Conservation (phyloP, 108 stramenopile genomes). For the Fragilariopsis cylindrus region DNA sequence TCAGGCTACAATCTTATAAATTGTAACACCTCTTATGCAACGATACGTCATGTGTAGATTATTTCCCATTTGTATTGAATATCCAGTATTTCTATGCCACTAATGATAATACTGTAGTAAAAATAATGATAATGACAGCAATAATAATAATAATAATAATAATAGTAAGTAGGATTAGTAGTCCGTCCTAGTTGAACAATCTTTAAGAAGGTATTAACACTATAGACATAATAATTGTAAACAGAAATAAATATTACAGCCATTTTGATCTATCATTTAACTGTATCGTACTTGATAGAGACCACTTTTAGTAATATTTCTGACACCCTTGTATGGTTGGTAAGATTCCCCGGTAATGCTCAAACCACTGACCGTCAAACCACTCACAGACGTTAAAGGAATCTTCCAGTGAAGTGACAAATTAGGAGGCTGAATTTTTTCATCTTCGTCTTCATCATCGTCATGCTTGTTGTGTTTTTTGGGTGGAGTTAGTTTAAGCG, state of each 20-base stretch:
- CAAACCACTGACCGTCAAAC: slow-evolving; percentile 89
- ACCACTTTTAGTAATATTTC: slow-evolving; percentile 87
- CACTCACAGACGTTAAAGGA: slow-evolving; percentile 91
- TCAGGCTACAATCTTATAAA: too few species aligned
- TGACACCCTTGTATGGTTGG: slow-evolving; percentile 96
- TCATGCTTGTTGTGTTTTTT: slow-evolving; percentile 13
- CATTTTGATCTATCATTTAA: slow-evolving; percentile 7
- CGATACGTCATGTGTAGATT: too few species aligned
- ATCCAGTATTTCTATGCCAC: too few species aligned
- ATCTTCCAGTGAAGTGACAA: slow-evolving; percentile 94
- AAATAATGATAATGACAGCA: too few species aligned
- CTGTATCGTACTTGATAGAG: slow-evolving; percentile 82
- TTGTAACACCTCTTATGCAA: too few species aligned
- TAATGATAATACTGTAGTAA: too few species aligned
- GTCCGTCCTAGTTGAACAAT: too few species aligned
- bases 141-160: too few species aligned
- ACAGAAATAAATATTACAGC: neutral
- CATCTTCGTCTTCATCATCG: slow-evolving; percentile 30
- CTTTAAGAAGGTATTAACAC: too few species aligned
- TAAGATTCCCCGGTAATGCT: slow-evolving; percentile 91
- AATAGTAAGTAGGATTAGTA: too few species aligned
- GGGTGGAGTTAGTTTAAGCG: slow-evolving; percentile 24
- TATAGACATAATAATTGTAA: too few species aligned
- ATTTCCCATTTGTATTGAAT: too few species aligned
- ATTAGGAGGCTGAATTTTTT: slow-evolving; percentile 53